Evolutionary conservation across 495 filamentous ascomycete species (phyloP).

Genomic region (Tuber brumale): DNA sequence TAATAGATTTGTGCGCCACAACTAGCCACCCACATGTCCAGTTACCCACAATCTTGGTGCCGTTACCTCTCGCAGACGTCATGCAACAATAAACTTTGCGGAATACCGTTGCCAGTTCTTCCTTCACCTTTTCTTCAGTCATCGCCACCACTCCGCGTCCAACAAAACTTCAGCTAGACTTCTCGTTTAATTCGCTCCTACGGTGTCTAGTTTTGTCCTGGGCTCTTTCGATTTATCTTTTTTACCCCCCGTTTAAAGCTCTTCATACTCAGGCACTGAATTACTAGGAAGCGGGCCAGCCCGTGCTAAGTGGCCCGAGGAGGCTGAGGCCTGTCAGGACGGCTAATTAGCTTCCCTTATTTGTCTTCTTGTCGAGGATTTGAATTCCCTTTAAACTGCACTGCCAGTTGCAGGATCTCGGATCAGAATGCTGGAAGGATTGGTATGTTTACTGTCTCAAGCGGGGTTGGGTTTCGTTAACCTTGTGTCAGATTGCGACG

Average conservation of each 20-base stretch:
- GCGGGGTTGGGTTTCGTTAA: not conserved
- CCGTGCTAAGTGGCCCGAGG: not conserved
- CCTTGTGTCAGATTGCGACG: slow-evolving; percentile 59
- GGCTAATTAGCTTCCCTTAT: not conserved
- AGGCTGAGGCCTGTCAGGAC: not conserved
- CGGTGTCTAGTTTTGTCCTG: not conserved
- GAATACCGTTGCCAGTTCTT: not conserved
- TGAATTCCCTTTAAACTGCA: slow-evolving; percentile 6
- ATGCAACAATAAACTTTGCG: not conserved
- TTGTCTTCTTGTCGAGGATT: not conserved
- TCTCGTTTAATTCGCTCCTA: not conserved
- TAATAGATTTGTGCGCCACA: not conserved
- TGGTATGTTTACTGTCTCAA: slow-evolving; percentile 44
- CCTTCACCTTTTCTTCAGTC: not conserved
- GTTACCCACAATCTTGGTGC: not conserved
- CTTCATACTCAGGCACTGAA: not conserved
- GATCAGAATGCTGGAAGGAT: slow-evolving; percentile 56
- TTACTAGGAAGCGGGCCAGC: not conserved
- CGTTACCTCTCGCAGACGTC: not conserved
- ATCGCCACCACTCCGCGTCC: not conserved
- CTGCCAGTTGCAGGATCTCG: slow-evolving; percentile 16
- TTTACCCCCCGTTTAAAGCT: not conserved
- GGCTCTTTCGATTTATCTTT: not conserved
- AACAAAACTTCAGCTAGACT: not conserved
- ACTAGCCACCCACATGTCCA: not conserved